phyloP scores from a whole-genome alignment of 2,329 filamentous ascomycete genomes.

The Paraphoma sp. region DNA sequence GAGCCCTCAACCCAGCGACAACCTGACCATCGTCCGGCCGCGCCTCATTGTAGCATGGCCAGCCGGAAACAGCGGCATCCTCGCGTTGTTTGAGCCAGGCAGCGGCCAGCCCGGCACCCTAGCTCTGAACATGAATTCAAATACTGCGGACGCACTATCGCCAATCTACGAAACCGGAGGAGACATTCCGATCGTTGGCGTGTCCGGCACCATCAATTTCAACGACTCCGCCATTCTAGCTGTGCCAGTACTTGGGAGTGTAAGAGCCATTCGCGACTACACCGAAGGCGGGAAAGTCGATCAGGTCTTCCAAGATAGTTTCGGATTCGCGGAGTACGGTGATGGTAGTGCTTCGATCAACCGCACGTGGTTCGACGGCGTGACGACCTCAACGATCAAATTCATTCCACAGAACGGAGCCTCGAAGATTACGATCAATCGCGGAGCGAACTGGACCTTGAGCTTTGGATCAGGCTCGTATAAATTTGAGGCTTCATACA shows the following conservation, averaged over 20 bases:
- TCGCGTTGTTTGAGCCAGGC: conserved; percentile 63
- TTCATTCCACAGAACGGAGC: conserved; percentile 46
- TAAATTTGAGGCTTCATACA: conserved; percentile 64
- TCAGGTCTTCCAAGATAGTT: conserved; percentile 62
- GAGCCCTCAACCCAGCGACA: conserved; percentile 60
- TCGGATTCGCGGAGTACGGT: conserved; percentile 50
- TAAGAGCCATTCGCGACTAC: conserved; percentile 68
- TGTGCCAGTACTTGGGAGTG: conserved; percentile 66
- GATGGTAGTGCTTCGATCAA: conserved; percentile 57
- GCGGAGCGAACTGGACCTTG: conserved; percentile 48
- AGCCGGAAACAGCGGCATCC: conserved; percentile 68
- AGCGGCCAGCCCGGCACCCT: conserved; percentile 62
- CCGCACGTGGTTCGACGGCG: conserved; percentile 68
- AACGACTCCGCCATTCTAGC: conserved; percentile 64
- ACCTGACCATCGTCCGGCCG: conserved; percentile 63
- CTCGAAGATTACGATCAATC: conserved; percentile 19
- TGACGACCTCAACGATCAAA: conserved; percentile 62
- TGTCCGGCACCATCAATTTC: conserved; percentile 62
- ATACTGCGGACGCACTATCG: conserved; percentile 53
- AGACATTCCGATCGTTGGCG: conserved; percentile 57
- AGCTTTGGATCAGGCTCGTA: conserved; percentile 63
- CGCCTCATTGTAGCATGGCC: conserved; percentile 69
- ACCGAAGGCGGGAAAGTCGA: conserved; percentile 63
- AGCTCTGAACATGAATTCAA: conserved; percentile 60
- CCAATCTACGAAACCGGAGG: conserved; percentile 51